These are phyloP conservation scores for Somion occarium DNA, from an alignment of 1,284 basidiomycete species.

Conservation along the genomic window DNA sequence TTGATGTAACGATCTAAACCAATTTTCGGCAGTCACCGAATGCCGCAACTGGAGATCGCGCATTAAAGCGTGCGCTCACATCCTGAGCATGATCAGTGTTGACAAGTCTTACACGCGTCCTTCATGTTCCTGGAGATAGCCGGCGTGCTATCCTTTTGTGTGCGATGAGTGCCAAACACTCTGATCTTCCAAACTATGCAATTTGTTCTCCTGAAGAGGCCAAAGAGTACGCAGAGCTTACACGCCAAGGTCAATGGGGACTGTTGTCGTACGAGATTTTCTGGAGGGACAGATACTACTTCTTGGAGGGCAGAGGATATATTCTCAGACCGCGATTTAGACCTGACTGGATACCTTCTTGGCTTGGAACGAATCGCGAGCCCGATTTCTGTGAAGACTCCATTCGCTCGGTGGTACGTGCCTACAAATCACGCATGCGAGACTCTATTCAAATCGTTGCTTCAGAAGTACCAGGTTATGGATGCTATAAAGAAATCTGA, in stretches of 20 bases:
- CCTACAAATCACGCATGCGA: neutral
- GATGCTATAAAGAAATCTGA: slow-evolving; percentile 3
- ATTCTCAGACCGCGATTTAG: slow-evolving; percentile 1
- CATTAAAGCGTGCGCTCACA: too few relatives aligned
- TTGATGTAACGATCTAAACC: too few relatives aligned
- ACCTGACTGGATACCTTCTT: slow-evolving; percentile 4
- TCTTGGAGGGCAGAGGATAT: neutral
- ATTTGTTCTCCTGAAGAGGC: neutral
- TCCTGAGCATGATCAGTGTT: too few relatives aligned
- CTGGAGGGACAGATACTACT: neutral
- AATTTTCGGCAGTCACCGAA: too few relatives aligned
- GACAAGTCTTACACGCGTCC: too few relatives aligned
- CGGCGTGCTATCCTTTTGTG: too few relatives aligned
- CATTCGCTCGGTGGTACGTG: neutral
- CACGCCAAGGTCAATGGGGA: neutral
- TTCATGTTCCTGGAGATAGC: too few relatives aligned
- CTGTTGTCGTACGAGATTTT: neutral
- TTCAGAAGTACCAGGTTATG: neutral
- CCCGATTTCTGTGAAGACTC: slow-evolving; percentile 1
- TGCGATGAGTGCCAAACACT: too few relatives aligned
- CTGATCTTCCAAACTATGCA: neutral
- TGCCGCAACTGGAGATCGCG: too few relatives aligned
- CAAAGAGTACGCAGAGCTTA: neutral
- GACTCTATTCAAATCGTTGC: neutral
- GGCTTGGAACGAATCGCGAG: neutral